A percentile compares a stretch with the other conserved stretches of the same genome.
phyloP scores from a whole-genome alignment of 331 rosid species.

The Quercus tomentella region DNA sequence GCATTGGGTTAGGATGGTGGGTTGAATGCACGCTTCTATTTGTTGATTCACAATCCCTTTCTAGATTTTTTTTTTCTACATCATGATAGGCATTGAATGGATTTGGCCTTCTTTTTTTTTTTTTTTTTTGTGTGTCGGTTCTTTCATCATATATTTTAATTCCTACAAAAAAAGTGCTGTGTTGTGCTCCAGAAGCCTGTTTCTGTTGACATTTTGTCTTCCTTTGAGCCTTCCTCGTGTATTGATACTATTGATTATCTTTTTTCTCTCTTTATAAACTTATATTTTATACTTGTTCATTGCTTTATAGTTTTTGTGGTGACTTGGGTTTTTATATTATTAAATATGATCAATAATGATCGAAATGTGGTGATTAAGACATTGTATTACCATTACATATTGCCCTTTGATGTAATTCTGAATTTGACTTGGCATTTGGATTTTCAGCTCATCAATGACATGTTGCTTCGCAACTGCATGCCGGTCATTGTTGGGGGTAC shows the following conservation, averaged over 20 bases:
- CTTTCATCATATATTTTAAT: background rate
- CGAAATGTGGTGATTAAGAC: background rate
- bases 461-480: slow-evolving; percentile 56
- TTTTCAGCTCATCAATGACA: slow-evolving; percentile 75
- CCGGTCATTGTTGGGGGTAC: slow-evolving; percentile 92
- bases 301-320: background rate
- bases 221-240: background rate
- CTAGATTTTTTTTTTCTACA: too few relatives aligned
- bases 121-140: background rate
- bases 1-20: too few relatives aligned
- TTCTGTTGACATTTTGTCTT: background rate
- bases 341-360: background rate
- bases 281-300: background rate
- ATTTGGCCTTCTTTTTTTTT: background rate
- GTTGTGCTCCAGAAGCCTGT: background rate
- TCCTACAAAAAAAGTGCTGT: background rate
- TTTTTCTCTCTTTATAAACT: background rate
- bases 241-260: background rate
- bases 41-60: too few relatives aligned
- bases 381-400: background rate
- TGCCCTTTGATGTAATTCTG: background rate
- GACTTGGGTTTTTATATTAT: background rate
- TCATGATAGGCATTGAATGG: background rate
- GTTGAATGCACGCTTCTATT: too few relatives aligned
- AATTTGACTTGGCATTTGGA: background rate